Base-by-base conservation (phyloP, 1,284 basidiomycete genomes). In the Microbotryum intermedium region DNA sequence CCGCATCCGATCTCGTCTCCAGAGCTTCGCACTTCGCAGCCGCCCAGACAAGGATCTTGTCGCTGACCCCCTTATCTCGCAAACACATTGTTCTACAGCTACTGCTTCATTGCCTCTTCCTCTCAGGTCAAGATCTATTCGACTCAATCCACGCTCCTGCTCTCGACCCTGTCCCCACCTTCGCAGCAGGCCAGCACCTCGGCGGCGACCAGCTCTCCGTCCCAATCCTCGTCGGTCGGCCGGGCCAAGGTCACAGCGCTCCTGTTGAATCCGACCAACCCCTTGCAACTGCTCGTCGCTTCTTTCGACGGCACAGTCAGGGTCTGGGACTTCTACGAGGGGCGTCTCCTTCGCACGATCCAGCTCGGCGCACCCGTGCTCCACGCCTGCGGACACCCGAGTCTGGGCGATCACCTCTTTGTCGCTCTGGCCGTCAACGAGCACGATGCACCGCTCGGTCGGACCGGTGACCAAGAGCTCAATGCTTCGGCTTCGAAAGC, bases 291-390 rank as follows among this genome's bases (percentile, higher is more conserved):
- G 59, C 83, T 97, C 68, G 91, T 90, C 10, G 84, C 84, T 34
- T 90, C 90, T 3, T 74, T 86, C 56, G 88, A 93, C 70, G 94
- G 93, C 13, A 82, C 81, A 28, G 76, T 97, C 67, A 84, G 89
- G 73, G 78, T 94, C 13, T 97, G 94, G 94, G 91, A 97, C 76
- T 94, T 88, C 74, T 78, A 94, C 55, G 92, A 97, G 65, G 92
- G 86, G 1, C 79, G 81, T 4, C 77, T 95, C 18, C 78, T 97
- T 58, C 83, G 85, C 65, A 87, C 84, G 1, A 81, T 93, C 59
- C 78, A 82, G 60, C 71, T 88, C 48, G 80, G 79, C 47, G 82
- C 86, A 60, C 83, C 89, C 6, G 85, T 95, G 66, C 80, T 84
- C 58, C 81, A 84, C 67, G 77, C 93, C 65, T 83, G 84, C 58